Evolutionary conservation across 495 filamentous ascomycete species (phyloP), one percentile per base, ranked within the genome.

Genomic region (Penicillium simplicissimum): DNA sequence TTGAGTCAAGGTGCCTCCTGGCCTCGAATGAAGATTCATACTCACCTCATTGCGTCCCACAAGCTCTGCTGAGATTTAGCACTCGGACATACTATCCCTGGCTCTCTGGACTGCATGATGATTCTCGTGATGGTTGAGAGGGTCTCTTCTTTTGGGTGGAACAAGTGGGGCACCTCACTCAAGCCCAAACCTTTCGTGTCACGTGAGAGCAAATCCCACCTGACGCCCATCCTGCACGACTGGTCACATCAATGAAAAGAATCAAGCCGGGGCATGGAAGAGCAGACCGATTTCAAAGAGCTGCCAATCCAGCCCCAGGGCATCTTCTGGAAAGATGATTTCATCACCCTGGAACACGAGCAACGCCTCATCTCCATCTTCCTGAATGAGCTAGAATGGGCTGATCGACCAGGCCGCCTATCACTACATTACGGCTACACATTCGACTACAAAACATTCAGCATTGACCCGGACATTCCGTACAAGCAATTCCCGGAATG

Each of bases 401-500:
- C 76, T 15, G 71, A 72, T 42, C 76, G 76, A 51, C 37, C 66
- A 2, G 76, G 76, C 5, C 73, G 76, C 10, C 59, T 72, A 49
- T 76, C 76, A 17, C 70, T 78, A 1, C 76, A 78, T 57, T 78
- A 76, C 61, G 76, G 76, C 66, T 78, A 78, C 59, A 71, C 70
- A 31, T 78, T 78, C 65, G 74, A 78, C 71, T 78, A 78, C 40
- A 76, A 76, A 47, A 78, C 76, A 14, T 78, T 78, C 48, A 73
- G 66, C 3, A 68, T 78, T 38, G 76, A 78, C 47, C 74, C 70
- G 0, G 71, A 73, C 1, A 74, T 78, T 19, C 74, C 73, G 0
- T 76, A 71, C 60, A 75, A 74, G 58, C 67, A 72, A 33, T 78
- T 78, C n/a, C 76, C 76, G 0, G 66, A 62, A 13, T 78, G 76